phyloP scores from a whole-genome alignment of 192 early-diverging fungal species.

The Coemansia sp. region DNA sequence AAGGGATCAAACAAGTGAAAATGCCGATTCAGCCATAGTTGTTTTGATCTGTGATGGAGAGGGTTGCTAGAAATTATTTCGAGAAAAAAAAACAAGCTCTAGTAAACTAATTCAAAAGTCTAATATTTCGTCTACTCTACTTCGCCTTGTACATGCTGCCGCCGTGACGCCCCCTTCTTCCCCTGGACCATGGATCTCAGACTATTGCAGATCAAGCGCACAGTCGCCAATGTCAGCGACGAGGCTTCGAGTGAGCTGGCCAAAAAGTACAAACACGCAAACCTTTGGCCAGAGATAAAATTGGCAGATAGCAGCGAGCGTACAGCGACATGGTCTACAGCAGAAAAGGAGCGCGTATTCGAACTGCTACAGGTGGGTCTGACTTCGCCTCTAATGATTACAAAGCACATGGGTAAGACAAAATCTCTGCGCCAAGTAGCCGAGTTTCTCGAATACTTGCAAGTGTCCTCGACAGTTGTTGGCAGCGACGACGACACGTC shows the following conservation, averaged over 20 bases:
- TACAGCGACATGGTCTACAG: constrained; percentile 27
- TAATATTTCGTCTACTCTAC: neutral
- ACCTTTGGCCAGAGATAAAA: neutral
- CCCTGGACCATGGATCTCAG: neutral
- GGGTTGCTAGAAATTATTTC: neutral
- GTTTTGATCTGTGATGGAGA: neutral
- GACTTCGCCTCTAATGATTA: constrained; percentile 18
- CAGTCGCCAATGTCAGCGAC: neutral
- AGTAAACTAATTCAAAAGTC: neutral
- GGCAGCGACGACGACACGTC: constrained; percentile 1
- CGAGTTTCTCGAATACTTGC: constrained; percentile 38
- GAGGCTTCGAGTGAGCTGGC: neutral
- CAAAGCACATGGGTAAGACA: constrained; percentile 26
- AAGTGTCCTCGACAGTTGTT: constrained; percentile 29
- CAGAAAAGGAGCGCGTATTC: constrained; percentile 36
- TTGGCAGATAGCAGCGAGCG: neutral
- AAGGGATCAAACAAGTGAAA: constrained; percentile 16
- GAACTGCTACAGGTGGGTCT: constrained; percentile 24
- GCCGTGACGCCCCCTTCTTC: neutral
- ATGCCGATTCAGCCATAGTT: neutral
- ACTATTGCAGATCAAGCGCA: constrained; percentile 9
- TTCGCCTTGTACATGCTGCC: constrained; percentile 7
- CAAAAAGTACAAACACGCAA: neutral
- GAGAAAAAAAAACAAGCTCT: neutral
- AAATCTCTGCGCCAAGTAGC: constrained; percentile 52